Evolutionary conservation across 2,329 filamentous ascomycete genomes (phyloP).

Genomic region (Colletotrichum falcatum): DNA sequence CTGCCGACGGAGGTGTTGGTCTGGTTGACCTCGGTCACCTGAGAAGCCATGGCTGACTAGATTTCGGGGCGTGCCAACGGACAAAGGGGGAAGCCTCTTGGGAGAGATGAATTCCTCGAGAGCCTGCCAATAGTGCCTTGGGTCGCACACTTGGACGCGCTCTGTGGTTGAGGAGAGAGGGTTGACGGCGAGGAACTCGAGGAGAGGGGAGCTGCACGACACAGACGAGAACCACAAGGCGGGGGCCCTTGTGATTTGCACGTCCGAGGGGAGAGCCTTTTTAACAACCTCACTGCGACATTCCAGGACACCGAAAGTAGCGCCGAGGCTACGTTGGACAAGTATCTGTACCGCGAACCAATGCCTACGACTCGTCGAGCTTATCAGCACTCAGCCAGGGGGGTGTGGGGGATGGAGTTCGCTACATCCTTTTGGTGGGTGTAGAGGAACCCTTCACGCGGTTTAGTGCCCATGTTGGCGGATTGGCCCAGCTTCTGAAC

Average conservation of each 20-base stretch:
- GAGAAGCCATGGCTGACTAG: conserved; percentile 32
- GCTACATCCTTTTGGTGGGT: conserved; percentile 33
- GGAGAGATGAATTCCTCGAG: conserved; percentile 7
- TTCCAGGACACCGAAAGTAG: conserved; percentile 40
- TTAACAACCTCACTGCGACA: conserved; percentile 37
- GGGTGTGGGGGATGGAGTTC: conserved; percentile 17
- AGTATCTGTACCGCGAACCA: conserved; percentile 3
- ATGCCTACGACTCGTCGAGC: conserved; percentile 34
- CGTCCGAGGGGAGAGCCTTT: conserved; percentile 33
- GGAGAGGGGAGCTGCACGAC: conserved; percentile 28
- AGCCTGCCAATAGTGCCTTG: conserved; percentile 4
- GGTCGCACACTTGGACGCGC: conserved; percentile 26
- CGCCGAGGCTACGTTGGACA: conserved; percentile 37
- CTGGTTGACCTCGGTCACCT: conserved; percentile 35
- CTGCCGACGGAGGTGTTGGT: conserved; percentile 27
- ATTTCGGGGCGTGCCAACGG: conserved; percentile 14
- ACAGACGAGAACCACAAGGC: conserved; percentile 28
- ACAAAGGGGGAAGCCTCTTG: not conserved
- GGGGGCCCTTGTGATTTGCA: not conserved
- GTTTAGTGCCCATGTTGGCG: conserved; percentile 37
- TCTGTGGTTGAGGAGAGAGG: conserved; percentile 11
- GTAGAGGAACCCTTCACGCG: conserved; percentile 35
- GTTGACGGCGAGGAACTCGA: conserved; percentile 26
- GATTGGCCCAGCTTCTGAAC: conserved; percentile 37
- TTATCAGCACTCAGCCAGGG: conserved; percentile 41